Evolutionary conservation across 2,329 filamentous ascomycete genomes (phyloP).

Genomic region (Fonsecaea monophora): DNA sequence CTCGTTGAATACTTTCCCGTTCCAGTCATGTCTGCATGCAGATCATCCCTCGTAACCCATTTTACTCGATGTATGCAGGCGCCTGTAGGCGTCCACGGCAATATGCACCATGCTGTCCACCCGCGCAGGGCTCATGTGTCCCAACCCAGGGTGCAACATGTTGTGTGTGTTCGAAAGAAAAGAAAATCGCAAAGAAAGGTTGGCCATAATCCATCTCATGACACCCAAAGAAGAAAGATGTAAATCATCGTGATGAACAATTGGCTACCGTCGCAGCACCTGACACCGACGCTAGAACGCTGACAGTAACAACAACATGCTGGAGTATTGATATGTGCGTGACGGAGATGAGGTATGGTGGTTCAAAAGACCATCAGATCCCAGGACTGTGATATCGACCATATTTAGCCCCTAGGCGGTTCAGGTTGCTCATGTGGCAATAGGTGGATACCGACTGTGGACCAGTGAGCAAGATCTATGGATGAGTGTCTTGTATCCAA

Average conservation of each 20-base stretch:
- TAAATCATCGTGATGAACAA: neutral
- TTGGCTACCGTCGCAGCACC: neutral
- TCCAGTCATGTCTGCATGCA: neutral
- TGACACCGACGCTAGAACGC: conserved; percentile 24
- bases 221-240: conserved; percentile 3
- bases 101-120: neutral
- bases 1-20: neutral
- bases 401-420: neutral
- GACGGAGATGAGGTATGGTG: neutral
- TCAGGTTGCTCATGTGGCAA: neutral
- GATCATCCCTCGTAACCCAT: conserved; percentile 1
- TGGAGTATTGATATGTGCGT: neutral
- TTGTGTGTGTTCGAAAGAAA: neutral
- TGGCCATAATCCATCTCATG: neutral
- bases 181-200: neutral
- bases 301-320: neutral
- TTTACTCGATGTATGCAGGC: neutral
- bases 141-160: neutral
- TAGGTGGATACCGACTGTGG: neutral
- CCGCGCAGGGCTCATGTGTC: neutral
- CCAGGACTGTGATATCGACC: neutral
- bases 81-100: neutral
- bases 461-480: neutral
- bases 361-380: neutral
- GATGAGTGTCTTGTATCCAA: neutral